Base-by-base conservation (phyloP, 331 rosid species). In the Acacia pycnantha region DNA sequence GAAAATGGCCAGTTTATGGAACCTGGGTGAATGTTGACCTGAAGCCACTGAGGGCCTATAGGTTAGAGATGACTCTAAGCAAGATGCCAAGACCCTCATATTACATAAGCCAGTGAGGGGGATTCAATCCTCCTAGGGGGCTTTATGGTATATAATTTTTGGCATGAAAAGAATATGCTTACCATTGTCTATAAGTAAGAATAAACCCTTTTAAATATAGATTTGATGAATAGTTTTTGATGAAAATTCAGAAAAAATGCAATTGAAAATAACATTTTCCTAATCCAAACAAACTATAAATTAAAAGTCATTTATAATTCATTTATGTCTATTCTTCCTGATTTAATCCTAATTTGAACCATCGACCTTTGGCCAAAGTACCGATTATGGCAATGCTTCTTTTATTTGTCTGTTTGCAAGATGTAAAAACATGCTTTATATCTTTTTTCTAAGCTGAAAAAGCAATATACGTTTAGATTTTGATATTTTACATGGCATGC, bases 11-110 rank as follows among this genome's bases (percentile, higher is more conserved):
- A 41, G 11, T 51, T 22, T 48, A 27, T 53, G 29, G 76, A 78
- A 78, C 56, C 24, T 62, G 50, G 73, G 78, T 51, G 71, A 43
- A 64, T 29, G 47, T 78, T 62, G 70, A 40, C 41, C 31, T 47
- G 75, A 77, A 66, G 76, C 66, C 78, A n/a, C 62, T 59, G 46
- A 24, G 61, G 26, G 48, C 24, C 26, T 48, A 16, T 33, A 37
- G 50, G n/a, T 22, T 56, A 61, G 74, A 33, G 56, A 71, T 7
- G 40, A 46, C 59, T 71, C 31, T 24, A 46, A 71, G 59, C 31
- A 71, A 71, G 40, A 26, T 9, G 22, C 74, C 31, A 46, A 46
- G 40, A 26, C 13, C 41, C 74, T 70, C 75, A 70, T 43, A 26
- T 69, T 69, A 11, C 53, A n/a, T 19, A 21, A 21, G 53, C 19